Conservation (phyloP, 257 asterid species). For the Solanum piurae region DNA sequence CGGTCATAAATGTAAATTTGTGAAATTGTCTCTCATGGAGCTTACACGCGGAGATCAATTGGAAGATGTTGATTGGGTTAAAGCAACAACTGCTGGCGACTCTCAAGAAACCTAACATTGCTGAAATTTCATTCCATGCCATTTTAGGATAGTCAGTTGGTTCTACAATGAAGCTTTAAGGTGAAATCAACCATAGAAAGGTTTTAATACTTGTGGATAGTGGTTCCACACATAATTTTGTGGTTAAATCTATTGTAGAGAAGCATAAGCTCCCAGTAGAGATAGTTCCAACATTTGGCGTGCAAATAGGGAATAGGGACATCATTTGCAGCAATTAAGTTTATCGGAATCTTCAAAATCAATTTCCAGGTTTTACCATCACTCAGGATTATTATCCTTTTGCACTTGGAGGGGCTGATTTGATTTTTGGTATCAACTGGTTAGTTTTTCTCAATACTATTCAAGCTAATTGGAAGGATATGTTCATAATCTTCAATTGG, state of each 20-base stretch:
- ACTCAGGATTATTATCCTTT: background rate
- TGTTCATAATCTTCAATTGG: no score
- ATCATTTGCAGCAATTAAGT: background rate
- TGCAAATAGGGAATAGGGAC: background rate
- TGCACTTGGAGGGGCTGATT: background rate
- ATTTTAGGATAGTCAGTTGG: background rate
- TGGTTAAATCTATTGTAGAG: background rate
- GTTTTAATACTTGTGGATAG: background rate
- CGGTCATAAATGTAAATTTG: background rate
- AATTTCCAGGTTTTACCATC: background rate
- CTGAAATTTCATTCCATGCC: background rate
- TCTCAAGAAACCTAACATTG: background rate
- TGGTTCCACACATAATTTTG: background rate
- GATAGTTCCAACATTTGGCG: no score
- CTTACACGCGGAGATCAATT: background rate
- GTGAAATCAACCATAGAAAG: background rate
- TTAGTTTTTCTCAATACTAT: background rate
- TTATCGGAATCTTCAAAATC: background rate
- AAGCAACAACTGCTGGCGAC: background rate
- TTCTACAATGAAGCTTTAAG: background rate
- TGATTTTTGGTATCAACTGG: background rate
- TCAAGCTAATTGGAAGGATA: background rate
- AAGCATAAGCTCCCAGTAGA: background rate
- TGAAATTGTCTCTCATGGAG: background rate
- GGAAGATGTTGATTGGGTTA: background rate